phyloP scores from a whole-genome alignment of 2,329 filamentous ascomycete genomes.

The Amauroascus verrucosus region DNA sequence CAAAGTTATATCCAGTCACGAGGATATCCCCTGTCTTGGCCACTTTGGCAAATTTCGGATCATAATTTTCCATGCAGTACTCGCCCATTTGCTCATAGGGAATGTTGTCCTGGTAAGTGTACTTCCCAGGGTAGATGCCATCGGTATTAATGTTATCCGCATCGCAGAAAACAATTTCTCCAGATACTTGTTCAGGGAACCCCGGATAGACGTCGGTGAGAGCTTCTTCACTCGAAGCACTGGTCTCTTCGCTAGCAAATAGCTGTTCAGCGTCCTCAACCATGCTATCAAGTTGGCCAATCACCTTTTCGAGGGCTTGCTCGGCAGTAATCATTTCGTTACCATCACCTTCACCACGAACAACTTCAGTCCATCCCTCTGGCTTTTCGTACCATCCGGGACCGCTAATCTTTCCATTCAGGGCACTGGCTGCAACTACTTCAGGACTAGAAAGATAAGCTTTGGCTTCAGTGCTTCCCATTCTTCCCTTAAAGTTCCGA shows the following conservation, averaged over 20 bases:
- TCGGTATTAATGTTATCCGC: slow-evolving; percentile 86
- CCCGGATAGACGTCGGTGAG: slow-evolving; percentile 68
- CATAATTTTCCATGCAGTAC: slow-evolving; percentile 93
- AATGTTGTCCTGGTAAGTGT: slow-evolving; percentile 84
- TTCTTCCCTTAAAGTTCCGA: slow-evolving; percentile 83
- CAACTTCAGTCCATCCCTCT: slow-evolving; percentile 50
- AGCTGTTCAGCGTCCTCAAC: slow-evolving; percentile 13
- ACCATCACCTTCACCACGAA: slow-evolving; percentile 62
- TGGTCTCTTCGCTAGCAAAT: slow-evolving; percentile 10
- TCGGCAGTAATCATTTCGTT: slow-evolving; percentile 58
- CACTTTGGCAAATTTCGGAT: slow-evolving; percentile 54
- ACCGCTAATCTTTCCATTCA: slow-evolving; percentile 47
- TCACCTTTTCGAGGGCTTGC: slow-evolving; percentile 60
- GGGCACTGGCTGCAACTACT: slow-evolving; percentile 79
- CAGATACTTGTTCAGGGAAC: slow-evolving; percentile 71
- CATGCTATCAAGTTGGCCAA: slow-evolving; percentile 56
- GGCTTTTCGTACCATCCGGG: slow-evolving; percentile 70
- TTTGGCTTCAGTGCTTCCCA: slow-evolving; percentile 69
- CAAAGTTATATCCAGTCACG: slow-evolving; percentile 81
- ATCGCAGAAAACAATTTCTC: slow-evolving; percentile 83
- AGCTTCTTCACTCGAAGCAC: neutral
- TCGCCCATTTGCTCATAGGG: slow-evolving; percentile 68
- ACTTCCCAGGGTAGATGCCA: slow-evolving; percentile 81
- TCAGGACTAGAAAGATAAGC: slow-evolving; percentile 85
- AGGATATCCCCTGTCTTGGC: slow-evolving; percentile 66